Percentiles rank a stretch among this genome's conserved stretches.
Evolutionary conservation across 1,284 basidiomycete species (phyloP).

Genomic region (Malassezia equina): DNA sequence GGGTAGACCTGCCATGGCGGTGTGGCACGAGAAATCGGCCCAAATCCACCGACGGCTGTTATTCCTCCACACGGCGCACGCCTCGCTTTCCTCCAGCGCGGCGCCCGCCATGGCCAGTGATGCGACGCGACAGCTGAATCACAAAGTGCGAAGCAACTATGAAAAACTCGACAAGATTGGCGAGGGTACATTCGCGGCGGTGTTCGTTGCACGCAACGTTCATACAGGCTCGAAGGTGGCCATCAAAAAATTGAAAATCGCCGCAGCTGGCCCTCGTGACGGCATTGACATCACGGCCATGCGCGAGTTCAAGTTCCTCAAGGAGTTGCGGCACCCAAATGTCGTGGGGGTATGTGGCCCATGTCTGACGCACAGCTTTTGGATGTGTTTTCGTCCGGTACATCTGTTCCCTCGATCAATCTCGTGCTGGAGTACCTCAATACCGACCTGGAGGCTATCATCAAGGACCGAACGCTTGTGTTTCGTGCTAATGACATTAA

Average conservation of each 20-base stretch:
- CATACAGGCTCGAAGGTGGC: slow-evolving; percentile 69
- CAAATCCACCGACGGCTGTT: background rate
- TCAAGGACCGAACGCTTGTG: slow-evolving; percentile 80
- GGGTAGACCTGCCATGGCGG: background rate
- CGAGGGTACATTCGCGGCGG: slow-evolving; percentile 94
- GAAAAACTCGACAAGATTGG: slow-evolving; percentile 52
- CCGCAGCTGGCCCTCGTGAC: slow-evolving; percentile 69
- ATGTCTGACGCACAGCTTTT: slow-evolving; percentile 59
- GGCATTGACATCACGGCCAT: slow-evolving; percentile 98
- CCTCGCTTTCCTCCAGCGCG: background rate
- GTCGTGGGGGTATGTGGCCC: slow-evolving; percentile 67
- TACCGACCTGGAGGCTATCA: slow-evolving; percentile 93
- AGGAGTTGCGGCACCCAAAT: slow-evolving; percentile 86
- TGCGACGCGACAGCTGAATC: slow-evolving; percentile 22
- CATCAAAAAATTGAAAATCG: slow-evolving; percentile 73
- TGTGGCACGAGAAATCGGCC: slow-evolving; percentile 1
- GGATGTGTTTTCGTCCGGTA: slow-evolving; percentile 93
- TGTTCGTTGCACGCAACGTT: slow-evolving; percentile 57
- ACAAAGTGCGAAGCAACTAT: slow-evolving; percentile 27
- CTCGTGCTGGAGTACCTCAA: slow-evolving; percentile 94
- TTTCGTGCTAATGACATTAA: slow-evolving; percentile 95
- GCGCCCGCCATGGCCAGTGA: slow-evolving; percentile 25
- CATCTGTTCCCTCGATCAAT: slow-evolving; percentile 64
- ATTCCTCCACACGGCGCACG: background rate
- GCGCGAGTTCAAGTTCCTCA: slow-evolving; percentile 91